Evolutionary conservation across 2,329 filamentous ascomycete genomes (phyloP).

Genomic region (Aspergillus ustus): DNA sequence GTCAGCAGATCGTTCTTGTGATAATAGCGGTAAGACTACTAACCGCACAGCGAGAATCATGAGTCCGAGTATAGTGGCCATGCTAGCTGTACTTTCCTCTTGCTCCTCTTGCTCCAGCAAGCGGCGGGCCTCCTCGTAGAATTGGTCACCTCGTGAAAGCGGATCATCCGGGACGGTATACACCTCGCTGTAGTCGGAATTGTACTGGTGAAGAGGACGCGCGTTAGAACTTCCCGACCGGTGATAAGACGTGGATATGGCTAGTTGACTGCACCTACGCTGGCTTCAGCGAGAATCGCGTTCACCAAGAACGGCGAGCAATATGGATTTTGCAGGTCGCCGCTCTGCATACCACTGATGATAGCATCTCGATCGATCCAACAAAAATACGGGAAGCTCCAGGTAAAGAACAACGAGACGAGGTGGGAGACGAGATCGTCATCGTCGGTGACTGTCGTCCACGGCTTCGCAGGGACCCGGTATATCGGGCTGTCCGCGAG

Average conservation of each 20-base stretch:
- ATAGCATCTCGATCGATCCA: slow-evolving; percentile 39
- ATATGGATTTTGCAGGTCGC: slow-evolving; percentile 30
- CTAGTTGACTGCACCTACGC: slow-evolving; percentile 29
- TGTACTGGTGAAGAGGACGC: slow-evolving; percentile 20
- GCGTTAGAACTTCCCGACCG: slow-evolving; percentile 5
- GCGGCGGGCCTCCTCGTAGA: slow-evolving; percentile 36
- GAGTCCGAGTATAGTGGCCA: slow-evolving; percentile 28
- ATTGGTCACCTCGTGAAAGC: slow-evolving; percentile 32
- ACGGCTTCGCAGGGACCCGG: slow-evolving; percentile 35
- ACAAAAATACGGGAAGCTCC: slow-evolving; percentile 35
- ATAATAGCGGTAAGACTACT: not conserved
- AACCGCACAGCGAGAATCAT: not conserved
- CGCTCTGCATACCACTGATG: slow-evolving; percentile 34
- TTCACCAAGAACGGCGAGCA: slow-evolving; percentile 44
- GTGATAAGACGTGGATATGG: not conserved
- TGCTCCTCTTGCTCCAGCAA: slow-evolving; percentile 32
- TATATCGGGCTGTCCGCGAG: slow-evolving; percentile 32
- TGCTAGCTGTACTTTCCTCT: slow-evolving; percentile 24
- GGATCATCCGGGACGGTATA: slow-evolving; percentile 30
- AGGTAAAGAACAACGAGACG: slow-evolving; percentile 40
- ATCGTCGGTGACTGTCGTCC: slow-evolving; percentile 40
- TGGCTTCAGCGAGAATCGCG: slow-evolving; percentile 38
- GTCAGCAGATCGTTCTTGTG: not conserved
- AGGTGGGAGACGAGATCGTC: slow-evolving; percentile 39
- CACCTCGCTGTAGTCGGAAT: slow-evolving; percentile 33